Percentiles rank a stretch among this genome's conserved stretches.
Conservation (phyloP, 2,329 filamentous ascomycete genomes). For the Xylaria multiplex region DNA sequence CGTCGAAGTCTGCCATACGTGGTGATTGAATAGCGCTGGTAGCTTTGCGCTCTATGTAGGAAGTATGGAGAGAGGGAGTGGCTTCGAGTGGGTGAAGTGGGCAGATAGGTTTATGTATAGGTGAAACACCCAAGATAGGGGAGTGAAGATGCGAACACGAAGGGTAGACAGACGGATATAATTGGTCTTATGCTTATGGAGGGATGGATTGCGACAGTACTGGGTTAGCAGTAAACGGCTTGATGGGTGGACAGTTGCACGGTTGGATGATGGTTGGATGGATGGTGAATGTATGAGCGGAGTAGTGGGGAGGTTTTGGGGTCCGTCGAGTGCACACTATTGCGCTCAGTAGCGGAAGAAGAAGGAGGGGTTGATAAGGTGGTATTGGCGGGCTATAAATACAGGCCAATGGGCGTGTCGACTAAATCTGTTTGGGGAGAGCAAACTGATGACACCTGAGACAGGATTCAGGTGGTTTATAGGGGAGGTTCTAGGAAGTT, state of each 20-base stretch:
- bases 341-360: neutral
- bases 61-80: neutral
- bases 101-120: conserved; percentile 10
- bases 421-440: no score
- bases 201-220: neutral
- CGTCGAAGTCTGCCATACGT: conserved; percentile 64
- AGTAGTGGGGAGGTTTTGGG: conserved; percentile 20
- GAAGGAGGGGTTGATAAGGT: conserved; percentile 11
- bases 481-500: neutral
- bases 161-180: neutral
- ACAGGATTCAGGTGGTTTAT: no score
- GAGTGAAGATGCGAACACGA: conserved; percentile 15
- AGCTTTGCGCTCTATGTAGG: conserved; percentile 11
- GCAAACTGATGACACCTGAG: no score
- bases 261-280: neutral
- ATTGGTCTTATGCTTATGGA: conserved; percentile 9
- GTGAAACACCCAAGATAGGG: neutral
- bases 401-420: conserved; percentile 10
- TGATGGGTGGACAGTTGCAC: neutral
- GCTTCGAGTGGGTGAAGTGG: neutral
- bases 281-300: neutral
- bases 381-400: conserved; percentile 14
- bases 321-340: neutral
- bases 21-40: conserved; percentile 6
- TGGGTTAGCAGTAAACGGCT: no score